Evolutionary conservation across 768 basidiomycete genomes (phyloP), one percentile per base, ranked within the genome.

Genomic region (Neoboletus brunneissimus): DNA sequence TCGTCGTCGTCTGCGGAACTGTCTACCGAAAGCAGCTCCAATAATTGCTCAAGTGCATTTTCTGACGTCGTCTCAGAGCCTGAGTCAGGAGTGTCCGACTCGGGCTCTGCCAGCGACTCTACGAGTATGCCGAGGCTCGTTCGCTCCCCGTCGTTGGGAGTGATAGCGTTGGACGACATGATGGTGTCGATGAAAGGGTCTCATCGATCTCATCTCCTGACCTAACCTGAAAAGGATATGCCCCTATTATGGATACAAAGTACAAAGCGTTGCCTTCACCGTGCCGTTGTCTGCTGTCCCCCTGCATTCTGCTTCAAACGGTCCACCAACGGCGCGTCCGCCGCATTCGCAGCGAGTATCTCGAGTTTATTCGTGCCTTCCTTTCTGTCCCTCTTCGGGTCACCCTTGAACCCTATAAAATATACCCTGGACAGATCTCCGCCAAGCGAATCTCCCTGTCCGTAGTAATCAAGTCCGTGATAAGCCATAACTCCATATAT

Each of bases 391-490:
- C 77, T 76, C 51, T 78, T 75, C 46, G 78, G 75, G 60, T 91
- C 88, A 41, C 91, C 92, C 68, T 85, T 88, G 77, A 94, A 94
- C 20, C 91, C 91, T 42, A 94, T 65, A 64, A 86, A 94, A 66
- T 88, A 94, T 37, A 94, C 71, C 25, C 87, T 75, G 4, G 87
- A 82, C 18, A 73, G 59, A 8, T 89, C 86, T 27, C 79, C 86
- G 6, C 88, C 89, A 5, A 77, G 77, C 2, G 89, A 76, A 41
- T 91, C 83, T 52, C 82, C 83, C 89, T 91, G 59, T 27, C 47
- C 51, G 46, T 46, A n/a, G 20, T 45, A 40, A 51, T 55, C 31
- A 57, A 47, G 22, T 57, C 34, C 29, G 23, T 48, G 59, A 61
- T 69, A 53, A 65, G 59, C 45, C n/a, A 53, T 1, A 41, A 48